phyloP scores from a whole-genome alignment of 108 stramenopile genomes.

The Bacterosira constricta region DNA sequence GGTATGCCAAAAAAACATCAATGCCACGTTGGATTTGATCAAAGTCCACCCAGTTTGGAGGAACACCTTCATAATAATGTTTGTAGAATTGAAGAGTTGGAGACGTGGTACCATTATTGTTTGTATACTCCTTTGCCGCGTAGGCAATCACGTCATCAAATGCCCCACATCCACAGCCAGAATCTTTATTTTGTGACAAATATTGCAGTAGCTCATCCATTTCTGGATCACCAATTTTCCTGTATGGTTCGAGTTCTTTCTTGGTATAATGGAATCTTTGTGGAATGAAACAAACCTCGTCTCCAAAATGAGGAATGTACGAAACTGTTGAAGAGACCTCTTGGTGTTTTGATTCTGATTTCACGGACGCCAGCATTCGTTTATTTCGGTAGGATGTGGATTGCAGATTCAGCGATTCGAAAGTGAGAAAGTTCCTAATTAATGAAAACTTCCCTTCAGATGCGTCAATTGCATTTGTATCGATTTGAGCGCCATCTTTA shows the following conservation, averaged over 20 bases:
- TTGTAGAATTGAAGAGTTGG: slow-evolving; percentile 23
- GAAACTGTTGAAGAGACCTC: background rate
- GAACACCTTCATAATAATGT: slow-evolving; percentile 47
- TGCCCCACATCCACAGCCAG: slow-evolving; percentile 49
- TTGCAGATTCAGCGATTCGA: slow-evolving; percentile 10
- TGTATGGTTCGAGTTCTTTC: slow-evolving; percentile 67
- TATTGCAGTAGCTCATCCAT: slow-evolving; percentile 61
- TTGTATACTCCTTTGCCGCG: background rate
- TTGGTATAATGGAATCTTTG: slow-evolving; percentile 47
- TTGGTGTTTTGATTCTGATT: background rate
- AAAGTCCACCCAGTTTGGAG: slow-evolving; percentile 75
- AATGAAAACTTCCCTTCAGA: background rate
- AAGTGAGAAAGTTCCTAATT: background rate
- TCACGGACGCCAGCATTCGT: slow-evolving; percentile 6
- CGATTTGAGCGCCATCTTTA: background rate
- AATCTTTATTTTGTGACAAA: slow-evolving; percentile 16
- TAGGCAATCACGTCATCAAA: slow-evolving; percentile 53
- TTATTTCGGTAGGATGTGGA: slow-evolving; percentile 9
- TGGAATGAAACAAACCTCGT: slow-evolving; percentile 22
- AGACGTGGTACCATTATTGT: background rate
- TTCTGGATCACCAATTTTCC: slow-evolving; percentile 64
- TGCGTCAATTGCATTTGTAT: background rate
- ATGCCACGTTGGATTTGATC: slow-evolving; percentile 77
- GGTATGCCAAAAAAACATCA: slow-evolving; percentile 72
- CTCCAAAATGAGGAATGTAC: slow-evolving; percentile 35